Evolutionary conservation across 2,329 filamentous ascomycete species (phyloP).

Genomic region (Akanthomyces muscarius): DNA sequence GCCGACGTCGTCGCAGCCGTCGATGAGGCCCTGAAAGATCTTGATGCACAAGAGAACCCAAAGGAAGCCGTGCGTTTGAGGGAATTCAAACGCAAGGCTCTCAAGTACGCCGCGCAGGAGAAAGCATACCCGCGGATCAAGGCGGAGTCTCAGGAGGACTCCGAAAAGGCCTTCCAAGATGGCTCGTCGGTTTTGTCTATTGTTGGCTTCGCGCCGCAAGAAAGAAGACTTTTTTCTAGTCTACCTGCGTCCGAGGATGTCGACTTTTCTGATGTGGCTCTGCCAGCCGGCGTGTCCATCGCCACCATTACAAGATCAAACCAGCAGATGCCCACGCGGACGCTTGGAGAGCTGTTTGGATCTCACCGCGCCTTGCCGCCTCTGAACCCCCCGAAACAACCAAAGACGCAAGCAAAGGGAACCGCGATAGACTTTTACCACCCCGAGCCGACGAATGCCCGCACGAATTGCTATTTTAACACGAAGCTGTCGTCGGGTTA

Average conservation of each 20-base stretch:
- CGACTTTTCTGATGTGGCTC: conserved; percentile 39
- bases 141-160: conserved; percentile 37
- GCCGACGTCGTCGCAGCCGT: conserved; percentile 50
- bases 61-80: conserved; percentile 42
- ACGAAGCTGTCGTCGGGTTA: conserved; percentile 62
- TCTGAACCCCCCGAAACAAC: conserved; percentile 67
- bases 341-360: conserved; percentile 71
- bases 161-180: conserved; percentile 36
- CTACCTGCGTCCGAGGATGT: conserved; percentile 45
- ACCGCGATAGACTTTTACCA: conserved; percentile 51
- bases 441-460: conserved; percentile 53
- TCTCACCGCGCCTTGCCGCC: conserved; percentile 61
- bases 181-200: conserved; percentile 66
- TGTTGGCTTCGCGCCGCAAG: conserved; percentile 68
- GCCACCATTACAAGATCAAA: conserved; percentile 33
- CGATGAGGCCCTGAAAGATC: conserved; percentile 44
- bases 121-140: conserved; percentile 45
- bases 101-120: conserved; percentile 60
- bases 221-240: conserved; percentile 82
- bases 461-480: conserved; percentile 59
- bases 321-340: conserved; percentile 50
- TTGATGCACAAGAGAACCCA: conserved; percentile 35
- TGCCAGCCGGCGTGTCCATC: conserved; percentile 69
- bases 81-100: conserved; percentile 59
- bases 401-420: conserved; percentile 65